Evolutionary conservation across 371 early-diverging fungal species (phyloP), one percentile per base, ranked within the genome.

Genomic region (Mortierella sp.): DNA sequence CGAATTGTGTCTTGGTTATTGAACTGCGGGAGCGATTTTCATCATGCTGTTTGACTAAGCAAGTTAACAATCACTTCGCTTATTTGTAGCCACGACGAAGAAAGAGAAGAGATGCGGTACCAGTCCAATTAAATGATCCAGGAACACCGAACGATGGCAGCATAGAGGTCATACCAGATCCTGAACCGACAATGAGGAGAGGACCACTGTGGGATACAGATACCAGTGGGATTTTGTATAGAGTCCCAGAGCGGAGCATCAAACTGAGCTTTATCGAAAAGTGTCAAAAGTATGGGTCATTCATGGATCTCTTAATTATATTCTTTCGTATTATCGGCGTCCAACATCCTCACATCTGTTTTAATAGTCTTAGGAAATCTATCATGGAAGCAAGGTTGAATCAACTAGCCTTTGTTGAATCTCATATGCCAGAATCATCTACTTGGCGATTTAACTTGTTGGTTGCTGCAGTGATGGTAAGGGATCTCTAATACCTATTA

Each of bases 211-310:
- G 69, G 75, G 41, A 69, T n/a, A 58, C 67, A 50, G 74, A 79
- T 41, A 63, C 66, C 10, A 79, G 77, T 24, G 83, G 84, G 4
- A 69, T 79, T 7, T 72, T 86, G 10, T 89, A 85, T 69, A 74
- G 84, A 61, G 58, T 89, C 10, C 88, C 90, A 28, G 84, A 77
- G 58, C 50, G 76, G 3, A 70, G 84, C 32, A 84, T 89, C 52
- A 86, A 86, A 57, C 70, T 83, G 33, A 75, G 86, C 61, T 89
- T 89, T 76, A 60, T 88, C 16, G 69, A 72, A 48, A 75, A 75
- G n/a, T 71, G 72, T 22, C 63, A 58, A 57, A 72, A 69, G 76
- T 72, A 64, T 16, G 66, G 28, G 1, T 55, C 15, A 28, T 8
- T 55, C 16, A 28, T 28, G 22, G 11, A 55, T 21, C 36, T 59